Evolutionary conservation across 495 filamentous ascomycete genomes (phyloP).

Genomic region (Penicillium flavigenum): DNA sequence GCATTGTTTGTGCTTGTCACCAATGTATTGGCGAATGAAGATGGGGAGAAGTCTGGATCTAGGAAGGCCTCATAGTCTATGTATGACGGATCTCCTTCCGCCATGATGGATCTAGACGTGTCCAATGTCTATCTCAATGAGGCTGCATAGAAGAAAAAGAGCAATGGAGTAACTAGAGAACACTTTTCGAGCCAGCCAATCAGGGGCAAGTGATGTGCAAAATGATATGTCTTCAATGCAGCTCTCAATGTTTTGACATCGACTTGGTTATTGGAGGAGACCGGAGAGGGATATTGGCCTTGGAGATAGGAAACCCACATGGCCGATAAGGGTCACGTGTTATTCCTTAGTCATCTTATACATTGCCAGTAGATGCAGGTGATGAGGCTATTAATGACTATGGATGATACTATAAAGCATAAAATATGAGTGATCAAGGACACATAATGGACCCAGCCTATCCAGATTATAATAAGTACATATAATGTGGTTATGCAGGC

Average conservation of each 20-base stretch:
- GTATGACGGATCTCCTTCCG: constrained; percentile 66
- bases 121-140: neutral
- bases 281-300: constrained; percentile 8
- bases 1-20: constrained; percentile 89
- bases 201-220: neutral
- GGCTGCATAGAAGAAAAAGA: constrained; percentile 4
- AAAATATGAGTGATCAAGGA: neutral
- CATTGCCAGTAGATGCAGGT: neutral
- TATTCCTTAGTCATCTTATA: constrained; percentile 9
- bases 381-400: neutral
- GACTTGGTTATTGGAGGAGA: neutral
- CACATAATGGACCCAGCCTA: neutral
- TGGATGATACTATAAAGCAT: neutral
- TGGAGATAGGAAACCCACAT: constrained; percentile 19
- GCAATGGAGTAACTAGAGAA: neutral
- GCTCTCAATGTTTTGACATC: constrained; percentile 5
- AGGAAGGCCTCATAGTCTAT: constrained; percentile 96
- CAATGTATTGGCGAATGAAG: constrained; percentile 82
- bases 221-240: neutral
- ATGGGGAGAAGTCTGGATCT: constrained; percentile 74
- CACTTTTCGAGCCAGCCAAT: neutral
- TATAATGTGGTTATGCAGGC: neutral
- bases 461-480: neutral
- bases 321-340: constrained; percentile 14
- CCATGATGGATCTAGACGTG: constrained; percentile 27